Conservation (phyloP, 2,329 filamentous ascomycete genomes). For the Penicillium sp. region DNA sequence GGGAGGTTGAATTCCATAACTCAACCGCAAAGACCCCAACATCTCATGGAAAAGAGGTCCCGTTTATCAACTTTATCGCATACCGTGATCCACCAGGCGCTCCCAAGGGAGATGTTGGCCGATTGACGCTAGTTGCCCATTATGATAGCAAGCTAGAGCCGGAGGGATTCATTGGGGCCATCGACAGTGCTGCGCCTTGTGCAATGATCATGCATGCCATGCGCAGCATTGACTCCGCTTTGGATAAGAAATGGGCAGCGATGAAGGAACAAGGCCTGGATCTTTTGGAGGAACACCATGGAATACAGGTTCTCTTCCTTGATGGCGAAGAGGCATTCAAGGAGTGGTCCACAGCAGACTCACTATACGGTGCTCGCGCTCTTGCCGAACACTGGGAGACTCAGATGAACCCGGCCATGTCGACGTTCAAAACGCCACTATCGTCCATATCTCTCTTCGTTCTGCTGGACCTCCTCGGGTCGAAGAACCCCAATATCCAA, state of each 20-base stretch:
- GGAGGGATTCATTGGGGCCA: slow-evolving; percentile 87
- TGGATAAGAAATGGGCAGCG: slow-evolving; percentile 79
- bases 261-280: slow-evolving; percentile 64
- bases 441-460: slow-evolving; percentile 85
- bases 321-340: slow-evolving; percentile 95
- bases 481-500: slow-evolving; percentile 68
- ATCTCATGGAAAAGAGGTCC: slow-evolving; percentile 70
- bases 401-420: slow-evolving; percentile 68
- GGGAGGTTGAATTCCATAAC: slow-evolving; percentile 84
- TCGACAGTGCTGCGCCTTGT: slow-evolving; percentile 90
- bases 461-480: slow-evolving; percentile 85
- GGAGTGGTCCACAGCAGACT: slow-evolving; percentile 78
- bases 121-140: slow-evolving; percentile 87
- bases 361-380: slow-evolving; percentile 82
- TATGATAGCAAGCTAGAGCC: slow-evolving; percentile 86
- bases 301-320: slow-evolving; percentile 84
- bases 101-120: slow-evolving; percentile 71
- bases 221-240: slow-evolving; percentile 74
- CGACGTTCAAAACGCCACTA: slow-evolving; percentile 74
- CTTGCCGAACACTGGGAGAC: slow-evolving; percentile 82
- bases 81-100: slow-evolving; percentile 86
- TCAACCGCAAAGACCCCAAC: slow-evolving; percentile 82
- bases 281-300: slow-evolving; percentile 72
- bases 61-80: slow-evolving; percentile 85
- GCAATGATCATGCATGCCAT: slow-evolving; percentile 87